Base-by-base conservation (phyloP, 2,329 filamentous ascomycete genomes). In the Rutstroemia sp. region DNA sequence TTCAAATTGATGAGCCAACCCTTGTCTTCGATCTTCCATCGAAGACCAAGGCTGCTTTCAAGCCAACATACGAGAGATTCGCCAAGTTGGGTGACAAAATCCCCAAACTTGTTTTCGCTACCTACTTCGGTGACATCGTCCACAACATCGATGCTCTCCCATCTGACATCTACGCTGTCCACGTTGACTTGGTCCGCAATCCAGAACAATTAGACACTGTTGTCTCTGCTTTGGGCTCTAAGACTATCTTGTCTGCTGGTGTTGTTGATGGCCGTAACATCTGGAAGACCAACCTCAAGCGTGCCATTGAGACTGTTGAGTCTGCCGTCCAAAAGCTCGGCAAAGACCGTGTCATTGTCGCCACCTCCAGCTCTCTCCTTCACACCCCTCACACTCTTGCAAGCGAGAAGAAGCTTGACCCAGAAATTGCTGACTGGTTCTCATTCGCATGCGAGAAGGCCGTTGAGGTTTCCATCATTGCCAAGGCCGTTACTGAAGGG, bases 241-340 rank as follows among this genome's bases (percentile, higher is more conserved):
- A 91, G 74, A 95, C 96, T 73, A 76, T 91, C 67, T 86, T 99
- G 65, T 99, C 94, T 65, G 88, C 86, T 64, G 94, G 94, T 89
- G 88, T 99, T 68, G 94, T 99, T 65, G 92, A 99, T 69, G 94
- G 94, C 70, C 91, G 94, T 71, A 99, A 99, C 84, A 97, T 99
- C 82, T 99, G 94, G 94, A 99, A 99, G 89, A 96, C 91, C 78
- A 95, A 97, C 86, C 88, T 96, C 79, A 88, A 95, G 84, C 84
- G 84, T 69, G 91, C 94, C 70, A 95, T 99, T 64, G 92, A 94
- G 80, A 83, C 79, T 63, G 87, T 94, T 60, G 90, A 97, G 84
- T 79, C 83, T 59, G 94, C 92, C 63, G 79, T 97, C 69, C 89
- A 96, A 80, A 90, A 95, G 80, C 84, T 99, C 62, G 92, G 94